Evolutionary conservation across 2,329 filamentous ascomycete genomes (phyloP).

Genomic region (Westerdykella aurantiaca): DNA sequence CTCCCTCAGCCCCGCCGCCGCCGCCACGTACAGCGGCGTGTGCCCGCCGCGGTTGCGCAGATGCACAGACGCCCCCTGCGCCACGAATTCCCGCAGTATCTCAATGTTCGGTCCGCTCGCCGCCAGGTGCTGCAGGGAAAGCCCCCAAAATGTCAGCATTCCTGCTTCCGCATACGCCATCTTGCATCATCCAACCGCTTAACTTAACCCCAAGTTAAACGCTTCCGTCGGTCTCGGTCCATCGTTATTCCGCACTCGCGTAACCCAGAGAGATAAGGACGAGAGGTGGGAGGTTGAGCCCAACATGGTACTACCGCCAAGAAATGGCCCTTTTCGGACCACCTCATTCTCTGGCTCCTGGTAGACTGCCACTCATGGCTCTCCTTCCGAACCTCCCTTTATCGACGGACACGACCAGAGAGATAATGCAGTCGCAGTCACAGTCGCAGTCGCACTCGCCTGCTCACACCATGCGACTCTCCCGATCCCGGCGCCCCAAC

Average conservation of each 20-base stretch:
- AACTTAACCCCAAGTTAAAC: too few species aligned
- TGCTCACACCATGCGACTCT: conserved; percentile 5
- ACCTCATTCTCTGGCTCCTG: conserved; percentile 1
- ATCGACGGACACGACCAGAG: conserved; percentile 11
- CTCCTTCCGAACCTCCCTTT: conserved; percentile 7
- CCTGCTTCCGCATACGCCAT: conserved; percentile 19
- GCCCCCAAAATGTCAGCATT: conserved; percentile 20
- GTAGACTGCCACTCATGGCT: too few species aligned
- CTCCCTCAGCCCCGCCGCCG: conserved; percentile 50
- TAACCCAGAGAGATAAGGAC: conserved; percentile 27
- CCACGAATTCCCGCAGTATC: conserved; percentile 52
- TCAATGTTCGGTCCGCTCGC: conserved; percentile 51
- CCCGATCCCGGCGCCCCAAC: conserved; percentile 25
- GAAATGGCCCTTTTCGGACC: neutral
- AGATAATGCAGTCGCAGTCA: conserved; percentile 23
- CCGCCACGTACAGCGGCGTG: conserved; percentile 56
- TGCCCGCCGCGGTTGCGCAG: conserved; percentile 53
- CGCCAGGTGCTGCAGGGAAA: conserved; percentile 48
- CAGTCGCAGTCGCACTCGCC: too few species aligned
- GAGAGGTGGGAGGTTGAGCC: conserved; percentile 1
- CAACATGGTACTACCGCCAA: conserved; percentile 18
- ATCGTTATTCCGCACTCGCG: conserved; percentile 21
- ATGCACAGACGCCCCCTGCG: conserved; percentile 54
- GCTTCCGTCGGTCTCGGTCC: conserved; percentile 9
- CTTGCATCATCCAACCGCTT: conserved; percentile 18